Conservation (phyloP, 2,329 filamentous ascomycete genomes). For the Pseudohalonectria lignicola region DNA sequence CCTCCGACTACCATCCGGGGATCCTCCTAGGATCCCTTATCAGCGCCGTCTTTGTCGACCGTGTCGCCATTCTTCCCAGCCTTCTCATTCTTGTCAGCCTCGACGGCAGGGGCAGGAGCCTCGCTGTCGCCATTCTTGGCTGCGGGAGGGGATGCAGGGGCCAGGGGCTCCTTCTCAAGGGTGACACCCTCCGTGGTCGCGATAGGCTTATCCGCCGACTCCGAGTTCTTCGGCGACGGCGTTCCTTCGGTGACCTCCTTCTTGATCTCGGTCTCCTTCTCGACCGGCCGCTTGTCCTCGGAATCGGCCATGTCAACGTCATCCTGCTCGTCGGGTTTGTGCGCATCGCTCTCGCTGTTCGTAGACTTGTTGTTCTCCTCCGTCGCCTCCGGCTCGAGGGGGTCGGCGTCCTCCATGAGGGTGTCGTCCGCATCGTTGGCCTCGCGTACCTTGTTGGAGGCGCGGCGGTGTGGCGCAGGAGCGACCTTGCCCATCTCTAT, state of each 20-base stretch:
- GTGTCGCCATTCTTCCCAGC: too few relatives aligned
- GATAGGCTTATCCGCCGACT: too few relatives aligned
- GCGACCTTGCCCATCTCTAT: constrained; percentile 4
- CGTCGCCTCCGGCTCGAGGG: neutral
- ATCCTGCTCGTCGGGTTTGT: neutral
- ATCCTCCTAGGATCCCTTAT: too few relatives aligned
- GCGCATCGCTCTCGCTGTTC: neutral
- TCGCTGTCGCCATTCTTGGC: too few relatives aligned
- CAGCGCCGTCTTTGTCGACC: too few relatives aligned
- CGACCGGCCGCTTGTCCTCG: neutral
- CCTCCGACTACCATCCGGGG: too few relatives aligned
- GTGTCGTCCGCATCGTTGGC: neutral
- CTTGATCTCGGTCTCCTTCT: constrained; percentile 3
- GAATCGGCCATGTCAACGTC: constrained; percentile 3
- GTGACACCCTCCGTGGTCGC: too few relatives aligned
- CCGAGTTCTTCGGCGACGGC: neutral
- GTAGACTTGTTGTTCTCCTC: neutral
- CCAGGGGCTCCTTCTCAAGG: too few relatives aligned
- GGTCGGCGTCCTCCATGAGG: constrained; percentile 2
- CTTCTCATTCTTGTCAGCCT: too few relatives aligned
- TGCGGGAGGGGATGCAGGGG: too few relatives aligned
- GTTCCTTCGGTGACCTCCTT: constrained; percentile 3
- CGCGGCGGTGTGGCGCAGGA: neutral
- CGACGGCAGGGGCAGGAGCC: too few relatives aligned
- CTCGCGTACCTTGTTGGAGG: neutral